Conservation (phyloP, 1,284 basidiomycete species). For the Leccinum pseudoinsigne region DNA sequence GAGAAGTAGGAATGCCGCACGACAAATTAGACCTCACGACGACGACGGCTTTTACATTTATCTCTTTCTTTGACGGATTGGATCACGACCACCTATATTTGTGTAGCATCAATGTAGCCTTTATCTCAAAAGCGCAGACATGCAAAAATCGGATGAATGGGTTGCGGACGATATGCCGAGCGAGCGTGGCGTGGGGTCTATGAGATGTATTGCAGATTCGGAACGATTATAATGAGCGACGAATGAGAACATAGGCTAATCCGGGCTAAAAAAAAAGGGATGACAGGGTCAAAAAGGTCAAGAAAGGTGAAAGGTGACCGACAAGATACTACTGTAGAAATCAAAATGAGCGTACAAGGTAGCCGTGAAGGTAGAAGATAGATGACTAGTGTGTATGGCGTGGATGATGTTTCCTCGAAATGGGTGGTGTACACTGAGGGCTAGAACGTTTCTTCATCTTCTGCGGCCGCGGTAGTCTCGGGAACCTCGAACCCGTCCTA, state of each 20-base stretch:
- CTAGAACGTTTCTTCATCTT: slow-evolving; percentile 63
- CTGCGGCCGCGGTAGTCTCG: slow-evolving; percentile 42
- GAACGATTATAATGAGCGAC: slow-evolving; percentile 25
- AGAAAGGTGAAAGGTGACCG: slow-evolving; percentile 10
- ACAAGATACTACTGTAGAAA: slow-evolving; percentile 13
- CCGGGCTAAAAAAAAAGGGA: background rate
- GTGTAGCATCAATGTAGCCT: slow-evolving; percentile 32
- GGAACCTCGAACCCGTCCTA: slow-evolving; percentile 77
- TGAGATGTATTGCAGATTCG: slow-evolving; percentile 31
- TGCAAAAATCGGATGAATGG: slow-evolving; percentile 5
- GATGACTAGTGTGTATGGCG: slow-evolving; percentile 8
- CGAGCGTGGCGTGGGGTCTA: slow-evolving; percentile 14
- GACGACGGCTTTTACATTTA: background rate
- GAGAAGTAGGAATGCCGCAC: background rate
- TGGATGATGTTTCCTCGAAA: slow-evolving; percentile 7
- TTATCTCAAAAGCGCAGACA: slow-evolving; percentile 21
- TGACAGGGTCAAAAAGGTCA: slow-evolving; percentile 7
- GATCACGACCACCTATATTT: slow-evolving; percentile 16
- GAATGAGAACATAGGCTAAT: slow-evolving; percentile 24
- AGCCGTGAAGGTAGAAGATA: slow-evolving; percentile 7
- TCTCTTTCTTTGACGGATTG: slow-evolving; percentile 12
- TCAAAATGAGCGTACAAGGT: slow-evolving; percentile 20
- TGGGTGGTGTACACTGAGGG: slow-evolving; percentile 14
- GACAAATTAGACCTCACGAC: background rate
- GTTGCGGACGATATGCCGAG: slow-evolving; percentile 6